These are phyloP conservation scores for Tricholoma bakamatsutake DNA, from an alignment of 768 basidiomycete species.

Conservation along the genomic window DNA sequence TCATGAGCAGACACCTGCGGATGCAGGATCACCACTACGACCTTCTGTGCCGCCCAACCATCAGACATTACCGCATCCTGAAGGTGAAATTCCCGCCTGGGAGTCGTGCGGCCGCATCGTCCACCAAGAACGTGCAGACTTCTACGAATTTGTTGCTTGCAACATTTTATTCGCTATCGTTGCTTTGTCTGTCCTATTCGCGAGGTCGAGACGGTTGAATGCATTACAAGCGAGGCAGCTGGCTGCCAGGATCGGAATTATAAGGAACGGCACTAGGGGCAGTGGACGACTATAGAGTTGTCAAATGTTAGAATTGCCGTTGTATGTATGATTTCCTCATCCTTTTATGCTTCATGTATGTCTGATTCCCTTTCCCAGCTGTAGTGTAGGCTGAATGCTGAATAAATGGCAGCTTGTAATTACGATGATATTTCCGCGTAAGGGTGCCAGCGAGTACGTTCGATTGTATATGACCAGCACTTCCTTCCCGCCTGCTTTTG, in stretches of 20 bases:
- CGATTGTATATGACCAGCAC: neutral
- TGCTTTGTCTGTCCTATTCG: slow-evolving; percentile 59
- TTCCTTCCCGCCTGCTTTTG: neutral
- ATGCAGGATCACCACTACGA: slow-evolving; percentile 16
- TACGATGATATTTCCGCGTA: neutral
- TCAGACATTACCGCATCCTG: slow-evolving; percentile 15
- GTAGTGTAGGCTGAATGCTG: neutral
- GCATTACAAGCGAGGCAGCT: slow-evolving; percentile 74
- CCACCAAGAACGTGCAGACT: slow-evolving; percentile 74
- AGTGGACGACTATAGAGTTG: slow-evolving; percentile 7
- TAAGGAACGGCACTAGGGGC: slow-evolving; percentile 28
- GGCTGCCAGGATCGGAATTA: slow-evolving; percentile 80
- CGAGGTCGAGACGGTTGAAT: slow-evolving; percentile 63
- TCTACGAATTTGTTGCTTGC: slow-evolving; percentile 86
- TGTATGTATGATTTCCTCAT: neutral
- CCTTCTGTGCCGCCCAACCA: slow-evolving; percentile 14
- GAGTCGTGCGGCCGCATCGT: slow-evolving; percentile 89
- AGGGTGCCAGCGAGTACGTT: neutral
- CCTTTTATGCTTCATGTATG: neutral
- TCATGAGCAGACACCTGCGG: slow-evolving; percentile 9
- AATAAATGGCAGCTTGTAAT: neutral
- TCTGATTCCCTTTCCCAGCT: neutral
- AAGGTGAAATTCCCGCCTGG: slow-evolving; percentile 77
- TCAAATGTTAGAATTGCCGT: slow-evolving; percentile 2
- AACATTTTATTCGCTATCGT: slow-evolving; percentile 69